Conservation (phyloP, 1,284 basidiomycete species). For the Cystobasidiaceae sp. region DNA sequence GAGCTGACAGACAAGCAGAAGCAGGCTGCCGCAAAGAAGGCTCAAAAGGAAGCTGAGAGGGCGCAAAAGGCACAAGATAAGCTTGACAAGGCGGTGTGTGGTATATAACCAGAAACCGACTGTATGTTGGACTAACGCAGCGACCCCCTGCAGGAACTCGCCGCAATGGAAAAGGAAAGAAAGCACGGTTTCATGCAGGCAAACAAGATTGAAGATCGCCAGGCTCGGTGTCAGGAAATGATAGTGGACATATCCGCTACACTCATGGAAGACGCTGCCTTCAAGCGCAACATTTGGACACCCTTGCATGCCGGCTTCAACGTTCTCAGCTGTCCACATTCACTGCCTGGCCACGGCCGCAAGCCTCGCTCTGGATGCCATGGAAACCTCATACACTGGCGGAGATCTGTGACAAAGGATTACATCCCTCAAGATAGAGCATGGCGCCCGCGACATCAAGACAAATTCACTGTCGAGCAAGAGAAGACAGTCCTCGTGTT, state of each 20-base stretch:
- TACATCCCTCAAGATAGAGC: background rate
- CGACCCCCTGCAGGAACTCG: background rate
- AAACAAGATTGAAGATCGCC: slow-evolving; percentile 17
- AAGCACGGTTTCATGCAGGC: slow-evolving; percentile 1
- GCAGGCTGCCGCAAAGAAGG: slow-evolving; percentile 16
- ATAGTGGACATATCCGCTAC: background rate
- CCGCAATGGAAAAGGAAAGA: slow-evolving; percentile 16
- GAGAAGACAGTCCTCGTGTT: slow-evolving; percentile 19
- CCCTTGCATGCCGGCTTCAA: slow-evolving; percentile 1
- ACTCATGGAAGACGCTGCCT: slow-evolving; percentile 5
- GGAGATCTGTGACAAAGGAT: slow-evolving; percentile 11
- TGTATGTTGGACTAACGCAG: too few species aligned
- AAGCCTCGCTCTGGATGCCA: slow-evolving; percentile 2
- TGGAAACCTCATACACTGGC: slow-evolving; percentile 14
- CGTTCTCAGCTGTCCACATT: background rate
- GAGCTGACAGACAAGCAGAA: slow-evolving; percentile 4
- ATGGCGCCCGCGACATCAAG: slow-evolving; percentile 1
- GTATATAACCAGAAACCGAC: too few species aligned
- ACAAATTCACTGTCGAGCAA: background rate
- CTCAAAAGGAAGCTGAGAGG: slow-evolving; percentile 15
- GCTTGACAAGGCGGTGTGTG: slow-evolving; percentile 20
- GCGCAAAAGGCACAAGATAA: slow-evolving; percentile 14
- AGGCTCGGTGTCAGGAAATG: slow-evolving; percentile 10
- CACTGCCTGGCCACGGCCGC: background rate
- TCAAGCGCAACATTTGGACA: slow-evolving; percentile 11